Evolutionary conservation across 371 early-diverging fungal genomes (phyloP).

Genomic region (Haplosporangium sp.): DNA sequence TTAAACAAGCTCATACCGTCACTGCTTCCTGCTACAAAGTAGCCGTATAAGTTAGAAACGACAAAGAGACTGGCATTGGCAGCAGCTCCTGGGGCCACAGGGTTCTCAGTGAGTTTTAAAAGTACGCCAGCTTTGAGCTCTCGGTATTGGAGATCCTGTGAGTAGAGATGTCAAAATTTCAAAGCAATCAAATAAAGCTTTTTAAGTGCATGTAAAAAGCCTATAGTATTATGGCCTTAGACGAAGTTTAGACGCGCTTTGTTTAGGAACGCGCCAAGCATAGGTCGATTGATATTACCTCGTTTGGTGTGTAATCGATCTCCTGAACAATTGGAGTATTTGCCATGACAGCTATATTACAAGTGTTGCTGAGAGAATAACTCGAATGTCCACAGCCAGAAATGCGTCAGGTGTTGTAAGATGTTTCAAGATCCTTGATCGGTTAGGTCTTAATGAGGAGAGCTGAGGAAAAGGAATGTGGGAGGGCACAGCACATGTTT

Average conservation of each 20-base stretch:
- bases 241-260: not conserved
- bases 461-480: not conserved
- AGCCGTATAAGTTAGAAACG: conserved; percentile 43
- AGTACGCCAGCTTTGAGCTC: conserved; percentile 26
- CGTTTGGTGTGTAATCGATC: conserved; percentile 14
- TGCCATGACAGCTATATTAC: conserved; percentile 12
- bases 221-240: not conserved
- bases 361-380: not conserved
- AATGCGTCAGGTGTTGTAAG: not conserved
- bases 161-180: not conserved
- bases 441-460: not conserved
- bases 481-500: not conserved
- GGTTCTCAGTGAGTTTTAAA: conserved; percentile 21
- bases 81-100: conserved; percentile 16
- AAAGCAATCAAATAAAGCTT: not conserved
- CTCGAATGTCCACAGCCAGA: not conserved
- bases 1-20: conserved; percentile 14
- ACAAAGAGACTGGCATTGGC: conserved; percentile 31
- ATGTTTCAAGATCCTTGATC: not conserved
- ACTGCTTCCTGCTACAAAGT: conserved; percentile 44
- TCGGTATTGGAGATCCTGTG: conserved; percentile 38
- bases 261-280: not conserved
- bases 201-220: not conserved
- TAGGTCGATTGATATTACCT: conserved; percentile 1
- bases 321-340: conserved; percentile 15